Conservation (phyloP, 2,329 filamentous ascomycete genomes). For the Cercospora zeina region DNA sequence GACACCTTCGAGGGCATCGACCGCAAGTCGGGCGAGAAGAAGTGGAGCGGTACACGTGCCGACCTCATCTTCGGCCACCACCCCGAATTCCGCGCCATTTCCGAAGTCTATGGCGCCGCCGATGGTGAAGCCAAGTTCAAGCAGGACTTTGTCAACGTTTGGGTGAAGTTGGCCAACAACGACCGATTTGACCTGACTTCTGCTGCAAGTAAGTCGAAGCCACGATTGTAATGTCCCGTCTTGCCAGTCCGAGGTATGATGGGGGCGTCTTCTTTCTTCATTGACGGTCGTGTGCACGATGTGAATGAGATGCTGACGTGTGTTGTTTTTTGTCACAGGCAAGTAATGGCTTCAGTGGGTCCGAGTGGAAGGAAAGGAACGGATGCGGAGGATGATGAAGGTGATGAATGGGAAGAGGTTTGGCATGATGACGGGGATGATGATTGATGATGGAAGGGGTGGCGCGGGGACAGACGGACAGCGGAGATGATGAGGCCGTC, state of each 20-base stretch:
- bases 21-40: conserved; percentile 64
- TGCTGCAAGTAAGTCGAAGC: conserved; percentile 25
- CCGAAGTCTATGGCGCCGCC: conserved; percentile 66
- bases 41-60: conserved; percentile 68
- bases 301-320: neutral
- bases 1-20: conserved; percentile 66
- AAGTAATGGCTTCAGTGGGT: too few relatives aligned
- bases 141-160: conserved; percentile 69
- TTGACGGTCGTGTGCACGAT: neutral
- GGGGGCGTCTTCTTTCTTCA: neutral
- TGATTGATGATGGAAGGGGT: too few relatives aligned
- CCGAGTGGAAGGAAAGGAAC: too few relatives aligned
- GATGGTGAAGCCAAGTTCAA: conserved; percentile 66
- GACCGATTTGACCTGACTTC: conserved; percentile 64
- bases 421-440: too few relatives aligned
- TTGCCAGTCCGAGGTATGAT: neutral
- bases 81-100: conserved; percentile 68
- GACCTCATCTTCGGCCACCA: conserved; percentile 75
- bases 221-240: conserved; percentile 6
- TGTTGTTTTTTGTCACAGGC: neutral
- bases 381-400: too few relatives aligned
- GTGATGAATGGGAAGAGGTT: too few relatives aligned
- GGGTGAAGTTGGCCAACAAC: conserved; percentile 73
- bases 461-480: too few relatives aligned
- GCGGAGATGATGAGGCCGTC: too few relatives aligned